Evolutionary conservation across 2,329 filamentous ascomycete species (phyloP), one percentile per base, ranked within the genome.

Genomic region (Cladobotryum mycophilum): DNA sequence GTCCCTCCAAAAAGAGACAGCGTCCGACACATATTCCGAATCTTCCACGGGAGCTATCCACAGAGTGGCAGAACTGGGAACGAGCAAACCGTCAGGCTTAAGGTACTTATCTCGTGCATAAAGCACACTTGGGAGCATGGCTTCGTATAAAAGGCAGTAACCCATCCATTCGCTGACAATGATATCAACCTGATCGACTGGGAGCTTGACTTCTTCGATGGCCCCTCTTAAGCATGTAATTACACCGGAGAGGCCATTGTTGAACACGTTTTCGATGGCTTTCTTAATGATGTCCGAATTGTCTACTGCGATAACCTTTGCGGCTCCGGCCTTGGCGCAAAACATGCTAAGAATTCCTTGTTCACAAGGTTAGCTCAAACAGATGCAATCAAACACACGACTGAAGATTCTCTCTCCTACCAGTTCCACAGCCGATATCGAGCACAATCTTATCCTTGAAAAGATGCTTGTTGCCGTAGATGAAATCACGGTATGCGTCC

Each of bases 151-250:
- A 15, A 96, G 78, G 56, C 85, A 88, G 66, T 97, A 97, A 30
- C 91, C 91, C 91, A 97, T 97, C 91, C 91, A 97, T 68, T 97
- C 91, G 53, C 88, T 95, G 54, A 97, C 85, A 64, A 97, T 96
- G 62, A 97, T 86, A 70, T 97, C 92, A 42, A 96, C 91, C 62
- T 91, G 76, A 48, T 82, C 76, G 7, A 92, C 85, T 1, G 88
- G 90, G 18, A 90, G 77, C 51, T 71, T 76, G 49, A 95, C 87
- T 58, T 96, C 90, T 67, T 97, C 92, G 54, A 96, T 88, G 62
- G 89, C 88, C 36, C 92, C 91, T 56, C 85, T 82, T 45, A 96
- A 74, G 60, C 88, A 89, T 41, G 85, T 89, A 62, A 97, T 89
- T 20, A 78, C 76, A 60, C 84, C 76, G 22, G 81, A 78, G 36